Evolutionary conservation across 768 basidiomycete genomes (phyloP), one percentile per base, ranked within the genome.

Genomic region (Panaeolus papilionaceus): DNA sequence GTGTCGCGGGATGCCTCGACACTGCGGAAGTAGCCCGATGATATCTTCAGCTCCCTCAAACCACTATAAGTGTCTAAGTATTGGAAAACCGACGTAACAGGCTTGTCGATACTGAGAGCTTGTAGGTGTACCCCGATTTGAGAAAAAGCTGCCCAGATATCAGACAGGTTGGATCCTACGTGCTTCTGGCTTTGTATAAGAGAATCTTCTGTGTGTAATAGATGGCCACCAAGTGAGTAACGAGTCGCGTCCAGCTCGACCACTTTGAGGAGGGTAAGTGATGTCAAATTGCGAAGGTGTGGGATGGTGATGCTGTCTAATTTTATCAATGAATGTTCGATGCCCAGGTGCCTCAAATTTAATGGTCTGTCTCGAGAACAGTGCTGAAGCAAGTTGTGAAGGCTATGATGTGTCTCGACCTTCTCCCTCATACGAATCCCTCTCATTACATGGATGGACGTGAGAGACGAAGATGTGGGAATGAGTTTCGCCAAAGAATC

Each of bases 141-240:
- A 51, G 47, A 51, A 12, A 51, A 26, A 3, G 47, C 20, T 3
- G 47, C 20, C 47, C 47, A 51, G 18, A 51, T 23, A 12, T 51
- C 47, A 23, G 47, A 51, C 10, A 51, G 47, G 26, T 51, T 51
- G n/a, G 47, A 51, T 9, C 47, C 47, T 23, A 51, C 47, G 7
- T 51, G 47, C 23, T 23, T 7, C 47, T 51, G 47, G 47, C 47
- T 51, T 26, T 51, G 47, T 20, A 51, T 51, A 51, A 51, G 47
- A 4, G 47, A 23, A 4, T 7, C 20, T 6, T 26, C 23, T 9
- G 47, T 51, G 26, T 51, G 47, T 20, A 51, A 8, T 51, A 23
- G 8, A 26, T 51, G 1, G n/a, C 47, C 47, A 18, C n/a, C 26
- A 9, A 26, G 9, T 12, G 47, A 51, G 47, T 51, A 51, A 9